These are phyloP conservation scores for Pythium utonaiense DNA, from an alignment of 352 stramenopile species.

Conservation along the genomic window DNA sequence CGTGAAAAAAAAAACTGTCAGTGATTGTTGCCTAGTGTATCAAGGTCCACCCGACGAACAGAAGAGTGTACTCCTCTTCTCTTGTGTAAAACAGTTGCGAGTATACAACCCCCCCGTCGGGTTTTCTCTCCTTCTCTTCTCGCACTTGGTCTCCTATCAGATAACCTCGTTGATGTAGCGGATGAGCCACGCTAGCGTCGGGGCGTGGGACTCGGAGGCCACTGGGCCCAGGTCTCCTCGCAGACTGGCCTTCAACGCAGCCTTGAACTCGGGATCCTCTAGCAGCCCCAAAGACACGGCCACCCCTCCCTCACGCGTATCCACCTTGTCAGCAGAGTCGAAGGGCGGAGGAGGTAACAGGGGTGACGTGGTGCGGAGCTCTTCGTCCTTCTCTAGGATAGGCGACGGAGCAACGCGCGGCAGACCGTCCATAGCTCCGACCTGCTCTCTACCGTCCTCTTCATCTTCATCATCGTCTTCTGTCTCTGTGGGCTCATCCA, in stretches of 20 bases:
- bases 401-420: not conserved
- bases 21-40: not conserved
- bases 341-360: conserved; percentile 32
- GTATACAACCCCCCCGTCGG: not conserved
- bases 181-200: conserved; percentile 11
- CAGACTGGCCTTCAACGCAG: conserved; percentile 30
- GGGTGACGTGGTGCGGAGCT: conserved; percentile 5
- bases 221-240: not conserved
- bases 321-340: not conserved
- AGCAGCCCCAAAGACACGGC: conserved; percentile 23
- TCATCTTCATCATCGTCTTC: conserved; percentile 37
- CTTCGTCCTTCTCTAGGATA: not conserved
- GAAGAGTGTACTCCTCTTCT: not conserved
- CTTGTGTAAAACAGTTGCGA: conserved; percentile 5
- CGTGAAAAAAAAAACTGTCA: not conserved
- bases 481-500: conserved; percentile 31
- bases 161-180: conserved; percentile 14
- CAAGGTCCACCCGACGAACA: not conserved
- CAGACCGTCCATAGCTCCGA: not conserved
- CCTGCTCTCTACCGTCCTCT: conserved; percentile 2
- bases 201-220: not conserved
- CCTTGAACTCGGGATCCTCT: conserved; percentile 40
- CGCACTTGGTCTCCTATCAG: not conserved
- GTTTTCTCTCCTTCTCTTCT: not conserved
- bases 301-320: too few relatives aligned